Percentiles rank a stretch among this genome's conserved stretches.
phyloP scores from a whole-genome alignment of 305 asterid species.

The Solanum hybrid region DNA sequence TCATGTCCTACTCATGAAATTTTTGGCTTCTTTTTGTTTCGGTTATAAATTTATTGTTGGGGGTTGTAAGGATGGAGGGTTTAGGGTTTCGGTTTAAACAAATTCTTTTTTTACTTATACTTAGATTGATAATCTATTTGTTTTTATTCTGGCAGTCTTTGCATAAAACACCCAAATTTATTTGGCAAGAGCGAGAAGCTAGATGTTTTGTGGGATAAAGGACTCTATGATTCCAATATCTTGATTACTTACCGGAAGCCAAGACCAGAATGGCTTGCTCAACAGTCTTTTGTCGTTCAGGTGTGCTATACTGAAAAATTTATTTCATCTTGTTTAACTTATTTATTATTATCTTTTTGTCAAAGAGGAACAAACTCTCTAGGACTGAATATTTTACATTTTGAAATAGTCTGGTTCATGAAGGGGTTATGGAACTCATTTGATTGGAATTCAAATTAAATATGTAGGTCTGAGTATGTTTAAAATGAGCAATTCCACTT shows the following conservation, averaged over 20 bases:
- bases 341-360: background rate
- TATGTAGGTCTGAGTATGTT: background rate
- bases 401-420: background rate
- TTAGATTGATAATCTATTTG: background rate
- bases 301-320: slow-evolving; percentile 19
- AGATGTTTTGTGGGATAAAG: slow-evolving; percentile 87
- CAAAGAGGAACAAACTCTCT: background rate
- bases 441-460: background rate
- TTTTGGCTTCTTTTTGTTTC: background rate
- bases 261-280: slow-evolving; percentile 79
- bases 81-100: background rate
- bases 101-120: background rate
- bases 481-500: background rate
- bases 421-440: background rate
- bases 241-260: slow-evolving; percentile 80
- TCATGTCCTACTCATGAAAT: background rate
- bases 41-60: background rate
- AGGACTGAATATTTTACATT: background rate
- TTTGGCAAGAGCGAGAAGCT: slow-evolving; percentile 97
- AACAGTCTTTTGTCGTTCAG: slow-evolving; percentile 76
- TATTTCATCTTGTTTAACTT: background rate
- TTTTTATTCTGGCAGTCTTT: slow-evolving; percentile 45
- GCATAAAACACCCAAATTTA: slow-evolving; percentile 86
- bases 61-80: background rate
- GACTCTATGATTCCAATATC: slow-evolving; percentile 82